phyloP scores from a whole-genome alignment of 176 grass and related monocot species.

The Eleusine indica region DNA sequence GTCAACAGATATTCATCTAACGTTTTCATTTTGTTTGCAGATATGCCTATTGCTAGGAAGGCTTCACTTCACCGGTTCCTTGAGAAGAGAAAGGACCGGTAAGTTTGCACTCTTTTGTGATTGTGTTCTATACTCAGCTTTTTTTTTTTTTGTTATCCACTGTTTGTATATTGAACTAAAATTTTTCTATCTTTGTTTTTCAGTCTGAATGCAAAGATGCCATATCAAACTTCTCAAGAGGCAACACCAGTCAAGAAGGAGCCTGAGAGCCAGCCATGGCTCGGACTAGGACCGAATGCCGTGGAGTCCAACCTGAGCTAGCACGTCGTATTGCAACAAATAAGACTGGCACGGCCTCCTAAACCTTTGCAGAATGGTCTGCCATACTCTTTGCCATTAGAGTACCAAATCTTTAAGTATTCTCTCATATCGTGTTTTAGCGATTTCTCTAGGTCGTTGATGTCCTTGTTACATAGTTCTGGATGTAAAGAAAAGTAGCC shows the following conservation, averaged over 20 bases:
- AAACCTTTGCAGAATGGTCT: constrained; percentile 20
- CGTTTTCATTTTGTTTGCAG: constrained; percentile 45
- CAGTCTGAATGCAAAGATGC: constrained; percentile 75
- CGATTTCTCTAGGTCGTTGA: constrained; percentile 29
- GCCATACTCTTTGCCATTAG: constrained; percentile 38
- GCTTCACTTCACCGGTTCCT: constrained; percentile 92
- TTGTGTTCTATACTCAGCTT: neutral
- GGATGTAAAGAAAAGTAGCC: constrained; percentile 61
- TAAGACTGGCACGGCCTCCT: constrained; percentile 32
- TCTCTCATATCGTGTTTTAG: constrained; percentile 43
- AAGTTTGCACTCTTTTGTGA: constrained; percentile 4
- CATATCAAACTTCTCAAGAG: constrained; percentile 61
- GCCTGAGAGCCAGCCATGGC: constrained; percentile 72
- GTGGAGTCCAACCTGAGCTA: constrained; percentile 37
- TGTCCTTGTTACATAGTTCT: constrained; percentile 47
- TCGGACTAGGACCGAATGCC: constrained; percentile 62
- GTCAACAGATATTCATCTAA: neutral
- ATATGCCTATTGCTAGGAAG: constrained; percentile 92
- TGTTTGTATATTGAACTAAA: constrained; percentile 28
- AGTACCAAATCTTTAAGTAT: constrained; percentile 40
- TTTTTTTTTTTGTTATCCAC: neutral
- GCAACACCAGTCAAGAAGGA: constrained; percentile 54
- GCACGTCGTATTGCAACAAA: constrained; percentile 6
- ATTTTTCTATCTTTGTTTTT: constrained; percentile 27
- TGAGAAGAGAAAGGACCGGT: constrained; percentile 99